Conservation (phyloP, 192 early-diverging fungal species). For the Dimargaris cristalligena region DNA sequence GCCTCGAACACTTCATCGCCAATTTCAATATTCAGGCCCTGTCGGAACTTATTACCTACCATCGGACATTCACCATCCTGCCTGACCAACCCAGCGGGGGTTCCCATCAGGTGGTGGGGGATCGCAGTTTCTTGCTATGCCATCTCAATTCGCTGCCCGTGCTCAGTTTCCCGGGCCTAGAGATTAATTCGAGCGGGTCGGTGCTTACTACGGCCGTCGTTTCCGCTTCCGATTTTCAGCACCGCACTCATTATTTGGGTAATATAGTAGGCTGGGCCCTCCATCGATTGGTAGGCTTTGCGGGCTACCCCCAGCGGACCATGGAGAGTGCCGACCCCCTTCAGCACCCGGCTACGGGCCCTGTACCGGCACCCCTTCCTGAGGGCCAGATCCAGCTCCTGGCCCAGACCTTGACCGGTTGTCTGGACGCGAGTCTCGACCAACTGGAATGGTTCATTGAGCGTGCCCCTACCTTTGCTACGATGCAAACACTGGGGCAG, state of each 20-base stretch:
- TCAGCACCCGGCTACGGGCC: not conserved
- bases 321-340: not conserved
- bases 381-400: not conserved
- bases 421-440: not conserved
- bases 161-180: no score
- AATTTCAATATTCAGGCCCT: no score
- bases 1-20: no score
- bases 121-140: no score
- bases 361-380: not conserved
- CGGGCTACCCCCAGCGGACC: not conserved
- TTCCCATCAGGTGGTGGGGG: no score
- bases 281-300: not conserved
- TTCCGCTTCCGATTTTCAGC: no score
- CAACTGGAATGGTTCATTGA: slow-evolving; percentile 3
- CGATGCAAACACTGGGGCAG: slow-evolving; percentile 4
- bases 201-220: no score
- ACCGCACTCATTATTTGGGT: not conserved
- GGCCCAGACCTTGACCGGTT: not conserved
- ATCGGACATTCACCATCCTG: no score
- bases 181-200: no score
- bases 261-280: not conserved
- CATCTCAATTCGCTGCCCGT: no score
- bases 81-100: no score
- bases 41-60: no score
- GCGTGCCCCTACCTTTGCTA: not conserved